Evolutionary conservation across 2,329 filamentous ascomycete species (phyloP).

Genomic region (Diaporthe eres): DNA sequence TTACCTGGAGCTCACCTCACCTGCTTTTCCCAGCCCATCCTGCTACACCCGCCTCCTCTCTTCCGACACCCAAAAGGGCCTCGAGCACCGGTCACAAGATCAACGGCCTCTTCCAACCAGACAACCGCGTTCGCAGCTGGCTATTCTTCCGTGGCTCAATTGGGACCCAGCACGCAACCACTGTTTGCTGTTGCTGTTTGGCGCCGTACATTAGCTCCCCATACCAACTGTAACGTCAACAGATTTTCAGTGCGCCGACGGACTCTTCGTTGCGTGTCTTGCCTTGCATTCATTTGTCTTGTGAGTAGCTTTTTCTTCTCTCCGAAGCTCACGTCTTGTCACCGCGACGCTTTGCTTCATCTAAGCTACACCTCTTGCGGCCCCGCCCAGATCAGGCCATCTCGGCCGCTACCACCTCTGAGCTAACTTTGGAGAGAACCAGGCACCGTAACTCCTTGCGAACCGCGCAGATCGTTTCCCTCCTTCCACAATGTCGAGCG

Average conservation of each 20-base stretch:
- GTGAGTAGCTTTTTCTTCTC: neutral
- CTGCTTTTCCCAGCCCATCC: constrained; percentile 23
- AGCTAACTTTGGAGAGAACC: neutral
- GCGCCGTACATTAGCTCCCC: constrained; percentile 2
- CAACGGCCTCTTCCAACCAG: constrained; percentile 9
- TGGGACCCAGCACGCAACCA: neutral
- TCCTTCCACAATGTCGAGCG: constrained; percentile 58
- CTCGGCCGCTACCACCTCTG: neutral
- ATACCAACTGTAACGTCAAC: neutral
- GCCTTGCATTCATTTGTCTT: neutral
- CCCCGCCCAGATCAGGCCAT: constrained; percentile 6
- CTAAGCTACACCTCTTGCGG: neutral
- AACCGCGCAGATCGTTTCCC: neutral
- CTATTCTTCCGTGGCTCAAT: constrained; percentile 13
- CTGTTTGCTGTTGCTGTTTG: neutral
- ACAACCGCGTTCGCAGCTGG: neutral
- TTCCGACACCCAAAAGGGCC: constrained; percentile 21
- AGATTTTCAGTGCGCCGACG: neutral
- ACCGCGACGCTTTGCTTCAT: neutral
- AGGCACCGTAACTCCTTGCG: constrained; percentile 28
- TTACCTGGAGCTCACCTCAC: constrained; percentile 36
- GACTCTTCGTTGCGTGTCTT: neutral
- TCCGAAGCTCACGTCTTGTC: neutral
- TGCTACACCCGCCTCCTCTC: constrained; percentile 31
- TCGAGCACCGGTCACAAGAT: constrained; percentile 22